phyloP scores from a whole-genome alignment of 805 yeast genomes.

The Pichia sporocuriosa region DNA sequence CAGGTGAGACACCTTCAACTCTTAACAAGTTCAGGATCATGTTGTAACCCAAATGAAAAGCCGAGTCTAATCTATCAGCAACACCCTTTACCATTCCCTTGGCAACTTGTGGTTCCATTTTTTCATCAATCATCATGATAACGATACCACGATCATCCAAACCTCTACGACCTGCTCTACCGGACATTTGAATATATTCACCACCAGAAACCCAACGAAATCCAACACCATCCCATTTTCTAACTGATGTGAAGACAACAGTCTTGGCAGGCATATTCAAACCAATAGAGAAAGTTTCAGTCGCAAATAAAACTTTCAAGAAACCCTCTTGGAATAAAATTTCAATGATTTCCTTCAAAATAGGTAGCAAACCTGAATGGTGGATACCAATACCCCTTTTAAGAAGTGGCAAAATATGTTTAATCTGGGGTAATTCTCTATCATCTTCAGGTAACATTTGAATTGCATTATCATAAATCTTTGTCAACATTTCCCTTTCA shows the following conservation, averaged over 20 bases:
- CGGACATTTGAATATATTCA: conserved; percentile 99
- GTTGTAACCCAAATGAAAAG: conserved; percentile 94
- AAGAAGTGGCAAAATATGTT: conserved; percentile 79
- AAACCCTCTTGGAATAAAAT: conserved; percentile 95
- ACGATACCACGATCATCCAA: conserved; percentile 98
- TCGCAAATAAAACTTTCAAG: conserved; percentile 89
- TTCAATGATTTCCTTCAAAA: conserved; percentile 90
- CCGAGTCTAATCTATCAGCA: conserved; percentile 95
- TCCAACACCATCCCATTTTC: conserved; percentile 97
- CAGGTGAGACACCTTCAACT: conserved; percentile 98
- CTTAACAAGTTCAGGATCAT: conserved; percentile 94
- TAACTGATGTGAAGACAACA: conserved; percentile 93
- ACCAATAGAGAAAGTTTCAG: conserved; percentile 97
- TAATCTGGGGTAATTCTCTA: conserved; percentile 89
- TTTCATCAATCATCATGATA: conserved; percentile 98
- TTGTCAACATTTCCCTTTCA: conserved; percentile 84
- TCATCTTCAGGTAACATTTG: conserved; percentile 84
- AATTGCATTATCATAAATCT: conserved; percentile 87
- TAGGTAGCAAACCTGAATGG: conserved; percentile 90
- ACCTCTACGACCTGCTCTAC: conserved; percentile 99
- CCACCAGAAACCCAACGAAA: conserved; percentile 99
- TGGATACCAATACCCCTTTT: conserved; percentile 97
- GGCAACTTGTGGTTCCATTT: conserved; percentile 99
- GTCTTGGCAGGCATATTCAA: conserved; percentile 99
- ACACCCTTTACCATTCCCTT: conserved; percentile 99